A percentile compares a stretch with the other conserved stretches of the same genome.
These are phyloP conservation scores for Fusarium lyarnte DNA, from an alignment of 2,329 filamentous ascomycete species.

Conservation along the genomic window DNA sequence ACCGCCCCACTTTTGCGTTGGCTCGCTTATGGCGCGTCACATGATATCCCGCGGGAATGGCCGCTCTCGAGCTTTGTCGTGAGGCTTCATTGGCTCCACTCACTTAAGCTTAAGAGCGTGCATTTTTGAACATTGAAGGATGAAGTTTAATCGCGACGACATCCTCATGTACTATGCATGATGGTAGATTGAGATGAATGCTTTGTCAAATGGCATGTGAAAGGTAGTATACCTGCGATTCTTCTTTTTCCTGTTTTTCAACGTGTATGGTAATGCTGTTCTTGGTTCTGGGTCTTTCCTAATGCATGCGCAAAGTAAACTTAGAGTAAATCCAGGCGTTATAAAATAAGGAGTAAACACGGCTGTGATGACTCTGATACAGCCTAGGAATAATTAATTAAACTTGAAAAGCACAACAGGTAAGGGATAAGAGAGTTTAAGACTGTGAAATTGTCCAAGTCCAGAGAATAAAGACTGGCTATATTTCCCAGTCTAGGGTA, in stretches of 20 bases:
- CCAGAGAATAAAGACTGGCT: neutral
- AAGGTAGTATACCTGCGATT: accelerated
- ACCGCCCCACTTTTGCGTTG: neutral
- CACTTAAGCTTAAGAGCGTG: neutral
- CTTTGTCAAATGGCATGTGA: accelerated
- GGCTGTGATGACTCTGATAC: accelerated
- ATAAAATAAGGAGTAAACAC: too few species aligned
- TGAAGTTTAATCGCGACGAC: neutral
- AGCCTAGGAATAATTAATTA: accelerated
- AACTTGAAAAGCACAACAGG: accelerated
- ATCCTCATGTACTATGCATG: neutral
- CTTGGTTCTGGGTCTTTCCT: too few species aligned
- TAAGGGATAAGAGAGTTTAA: accelerated
- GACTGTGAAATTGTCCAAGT: accelerated
- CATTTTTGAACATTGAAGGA: neutral
- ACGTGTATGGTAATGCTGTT: too few species aligned
- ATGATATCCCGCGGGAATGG: neutral
- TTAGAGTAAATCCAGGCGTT: too few species aligned
- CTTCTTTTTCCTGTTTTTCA: too few species aligned
- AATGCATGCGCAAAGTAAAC: too few species aligned
- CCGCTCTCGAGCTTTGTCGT: accelerated
- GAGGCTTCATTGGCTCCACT: accelerated
- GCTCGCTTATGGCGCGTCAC: accelerated
- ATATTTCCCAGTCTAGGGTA: neutral
- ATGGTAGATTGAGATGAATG: accelerated